Evolutionary conservation across 768 basidiomycete genomes (phyloP).

Genomic region (Udeniomyces megalosporus): DNA sequence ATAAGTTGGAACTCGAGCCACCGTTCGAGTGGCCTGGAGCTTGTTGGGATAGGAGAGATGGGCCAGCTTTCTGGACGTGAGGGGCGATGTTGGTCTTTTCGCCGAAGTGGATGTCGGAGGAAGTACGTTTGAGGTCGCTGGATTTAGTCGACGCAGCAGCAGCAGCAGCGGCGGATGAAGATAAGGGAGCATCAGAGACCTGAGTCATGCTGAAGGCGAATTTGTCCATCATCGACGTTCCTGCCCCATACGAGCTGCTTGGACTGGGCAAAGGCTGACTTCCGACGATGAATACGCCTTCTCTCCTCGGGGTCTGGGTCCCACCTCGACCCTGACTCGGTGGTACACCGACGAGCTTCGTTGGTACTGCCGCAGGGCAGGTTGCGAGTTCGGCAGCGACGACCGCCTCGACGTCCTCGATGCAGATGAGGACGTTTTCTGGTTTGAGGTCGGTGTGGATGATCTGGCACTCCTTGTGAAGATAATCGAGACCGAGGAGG

Average conservation of each 20-base stretch:
- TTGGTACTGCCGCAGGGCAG: conserved; percentile 43
- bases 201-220: conserved; percentile 85
- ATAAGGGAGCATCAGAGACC: conserved; percentile 36
- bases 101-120: conserved; percentile 3
- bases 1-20: not conserved
- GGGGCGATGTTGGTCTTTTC: conserved; percentile 10
- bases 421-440: conserved; percentile 91
- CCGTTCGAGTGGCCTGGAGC: conserved; percentile 31
- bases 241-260: conserved; percentile 48
- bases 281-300: conserved; percentile 72
- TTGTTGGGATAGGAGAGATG: conserved; percentile 55
- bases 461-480: conserved; percentile 91
- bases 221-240: conserved; percentile 58
- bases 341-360: conserved; percentile 80
- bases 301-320: conserved; percentile 79
- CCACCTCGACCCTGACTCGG: conserved; percentile 76
- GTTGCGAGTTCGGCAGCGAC: conserved; percentile 63
- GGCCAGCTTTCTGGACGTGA: not conserved
- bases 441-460: conserved; percentile 98
- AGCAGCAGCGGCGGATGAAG: not conserved
- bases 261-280: conserved; percentile 78
- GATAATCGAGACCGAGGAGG: conserved; percentile 86
- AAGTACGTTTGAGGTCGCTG: not conserved
- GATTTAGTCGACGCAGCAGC: not conserved
- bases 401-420: conserved; percentile 89